Evolutionary conservation across 2,329 filamentous ascomycete genomes (phyloP).

Genomic region (Fusarium annulatum): DNA sequence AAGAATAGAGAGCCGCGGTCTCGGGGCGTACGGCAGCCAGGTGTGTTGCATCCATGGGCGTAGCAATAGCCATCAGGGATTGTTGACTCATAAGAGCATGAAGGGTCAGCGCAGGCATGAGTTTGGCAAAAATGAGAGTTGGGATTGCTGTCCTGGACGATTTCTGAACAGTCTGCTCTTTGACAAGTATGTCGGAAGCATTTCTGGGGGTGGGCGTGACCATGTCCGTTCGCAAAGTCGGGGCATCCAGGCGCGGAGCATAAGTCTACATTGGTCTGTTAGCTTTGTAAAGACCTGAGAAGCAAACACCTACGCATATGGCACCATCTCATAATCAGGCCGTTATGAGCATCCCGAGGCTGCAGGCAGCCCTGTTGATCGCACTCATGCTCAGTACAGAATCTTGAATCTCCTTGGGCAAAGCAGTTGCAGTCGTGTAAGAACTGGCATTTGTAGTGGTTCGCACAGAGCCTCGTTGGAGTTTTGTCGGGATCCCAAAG

Average conservation of each 20-base stretch:
- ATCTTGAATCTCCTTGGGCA: background rate
- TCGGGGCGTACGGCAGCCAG: background rate
- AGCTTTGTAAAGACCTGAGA: background rate
- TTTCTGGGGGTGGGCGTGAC: background rate
- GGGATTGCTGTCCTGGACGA: background rate
- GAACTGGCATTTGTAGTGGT: conserved; percentile 24
- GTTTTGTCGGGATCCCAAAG: background rate
- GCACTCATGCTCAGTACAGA: conserved; percentile 30
- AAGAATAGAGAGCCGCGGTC: background rate
- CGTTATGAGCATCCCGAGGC: conserved; percentile 3
- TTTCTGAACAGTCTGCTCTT: background rate
- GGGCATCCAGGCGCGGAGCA: conserved; percentile 14
- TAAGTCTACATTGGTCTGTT: conserved; percentile 14
- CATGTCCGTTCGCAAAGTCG: background rate
- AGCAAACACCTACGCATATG: conserved; percentile 11
- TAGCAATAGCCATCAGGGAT: conserved; percentile 9
- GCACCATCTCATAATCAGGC: conserved; percentile 14
- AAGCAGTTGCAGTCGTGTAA: conserved; percentile 15
- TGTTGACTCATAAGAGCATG: conserved; percentile 8
- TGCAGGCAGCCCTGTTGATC: background rate
- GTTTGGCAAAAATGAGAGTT: conserved; percentile 12
- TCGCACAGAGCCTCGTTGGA: conserved; percentile 11
- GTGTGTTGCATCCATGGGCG: background rate
- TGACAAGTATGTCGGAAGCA: conserved; percentile 9
- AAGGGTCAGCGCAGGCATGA: conserved; percentile 19